Evolutionary conservation across 106 monocot species (phyloP), one percentile per base, ranked within the genome.

Genomic region (Phalaenopsis aphrodite): DNA sequence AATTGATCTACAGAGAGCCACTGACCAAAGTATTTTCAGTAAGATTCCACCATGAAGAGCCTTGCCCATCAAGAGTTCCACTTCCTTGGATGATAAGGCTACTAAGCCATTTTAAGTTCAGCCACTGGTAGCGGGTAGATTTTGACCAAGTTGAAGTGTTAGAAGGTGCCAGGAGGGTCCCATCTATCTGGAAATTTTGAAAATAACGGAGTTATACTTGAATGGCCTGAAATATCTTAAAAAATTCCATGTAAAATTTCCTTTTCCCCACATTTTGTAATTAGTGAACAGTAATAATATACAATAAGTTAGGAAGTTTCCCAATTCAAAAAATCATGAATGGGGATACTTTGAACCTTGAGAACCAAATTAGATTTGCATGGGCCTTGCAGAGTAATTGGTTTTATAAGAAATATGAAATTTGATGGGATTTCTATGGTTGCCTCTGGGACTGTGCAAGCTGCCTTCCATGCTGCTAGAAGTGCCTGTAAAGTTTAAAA

Each of bases 41-140:
- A 41, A 55, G 41, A 52, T 14, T 83, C 80, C 79, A 82, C 78
- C 87, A 76, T 24, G 64, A 14, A 57, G 78, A 85, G 21, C 87
- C 85, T 30, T 85, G 90, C 0, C 90, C 90, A 55, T 90, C 77
- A 41, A 90, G 43, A n/a, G 83, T 83, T 45, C 87, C 90, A 84
- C 74, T 83, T 56, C 90, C 90, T 79, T 79, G 83, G 37, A 87
- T 79, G 38, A 75, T 81, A 78, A 90, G 85, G 23, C 65, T 72
- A 56, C 75, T 66, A 57, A 90, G 76, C 87, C 87, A 85, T 72
- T 90, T 90, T n/a, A 90, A 81, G 75, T 90, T 87, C 69, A 90
- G 45, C 90, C 90, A 90, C 57, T 90, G 90, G 19, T 79, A 64
- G 42, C 75, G 39, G 55, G 78, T 85, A 56, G 79, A 58, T 65